Percentiles rank a stretch among this genome's conserved stretches.
These are phyloP conservation scores for Cordyceps cateniannulata DNA, from an alignment of 2,329 filamentous ascomycete species.

Conservation along the genomic window DNA sequence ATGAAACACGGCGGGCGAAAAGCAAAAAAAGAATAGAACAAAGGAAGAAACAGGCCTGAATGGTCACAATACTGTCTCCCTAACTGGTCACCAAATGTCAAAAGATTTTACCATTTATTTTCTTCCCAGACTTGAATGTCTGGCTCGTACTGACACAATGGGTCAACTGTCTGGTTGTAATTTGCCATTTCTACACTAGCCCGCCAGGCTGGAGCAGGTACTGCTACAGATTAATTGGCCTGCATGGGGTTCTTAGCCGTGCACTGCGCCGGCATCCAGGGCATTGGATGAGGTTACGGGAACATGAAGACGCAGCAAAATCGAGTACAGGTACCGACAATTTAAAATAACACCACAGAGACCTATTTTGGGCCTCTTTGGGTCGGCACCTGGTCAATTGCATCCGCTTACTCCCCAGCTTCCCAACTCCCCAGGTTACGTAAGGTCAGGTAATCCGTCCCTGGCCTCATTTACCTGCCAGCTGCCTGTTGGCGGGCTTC, in stretches of 20 bases:
- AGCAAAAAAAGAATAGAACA: not conserved
- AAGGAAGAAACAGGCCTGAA: not conserved
- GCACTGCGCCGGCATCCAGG: not conserved
- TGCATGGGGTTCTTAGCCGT: not conserved
- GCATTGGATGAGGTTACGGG: not conserved
- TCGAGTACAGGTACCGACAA: not conserved
- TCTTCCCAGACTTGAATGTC: too few species aligned
- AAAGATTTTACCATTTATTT: not conserved
- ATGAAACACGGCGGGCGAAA: not conserved
- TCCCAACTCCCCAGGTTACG: not conserved
- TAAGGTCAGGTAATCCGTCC: too few species aligned
- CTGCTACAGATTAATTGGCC: not conserved
- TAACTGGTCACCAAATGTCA: not conserved
- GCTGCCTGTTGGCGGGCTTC: too few species aligned
- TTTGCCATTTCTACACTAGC: not conserved
- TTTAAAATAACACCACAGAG: not conserved
- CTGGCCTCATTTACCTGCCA: too few species aligned
- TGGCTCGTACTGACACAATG: not conserved
- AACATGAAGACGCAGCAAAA: not conserved
- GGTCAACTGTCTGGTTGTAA: not conserved
- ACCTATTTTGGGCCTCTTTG: not conserved
- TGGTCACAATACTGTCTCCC: not conserved
- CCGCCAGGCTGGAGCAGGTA: not conserved
- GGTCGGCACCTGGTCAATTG: not conserved
- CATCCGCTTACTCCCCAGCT: not conserved